Evolutionary conservation across 805 yeast genomes (phyloP), one percentile per base, ranked within the genome.

Genomic region (Komagataella kurtzmanii): DNA sequence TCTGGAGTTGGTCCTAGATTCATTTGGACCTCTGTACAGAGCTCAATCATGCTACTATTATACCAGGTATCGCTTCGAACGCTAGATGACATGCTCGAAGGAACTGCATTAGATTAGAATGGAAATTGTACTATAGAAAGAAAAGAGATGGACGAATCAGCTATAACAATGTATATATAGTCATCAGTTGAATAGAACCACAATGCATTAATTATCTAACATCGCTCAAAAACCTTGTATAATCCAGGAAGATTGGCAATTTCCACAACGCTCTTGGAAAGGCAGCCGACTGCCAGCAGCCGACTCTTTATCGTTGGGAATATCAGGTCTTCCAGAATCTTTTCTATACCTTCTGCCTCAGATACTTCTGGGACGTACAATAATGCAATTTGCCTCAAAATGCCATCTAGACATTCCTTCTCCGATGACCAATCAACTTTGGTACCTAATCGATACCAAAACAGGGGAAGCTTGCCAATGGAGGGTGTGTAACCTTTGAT

Each of bases 1-100:
- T 79, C 90, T 36, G 99, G 99, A 1, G 96, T 93, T 5, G 97
- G 97, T 0, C 99, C 99, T 1, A 75, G 99, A 56, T 82, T 89
- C 57, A 84, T 93, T 3, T 93, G 99, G 99, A 91, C 98, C 0
- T 86, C 95, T 56, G 72, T 90, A 17, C 99, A 93, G 65, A 87
- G 96, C 65, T 86, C 96, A 57, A 84, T 93, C 49, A 91, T 93
- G 98, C 73, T 93, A 51, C 71, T 91, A 56, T 70, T 90, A 45
- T 93, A 93, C 66, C 99, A 93, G 65, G 71, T 80, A 46, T 74
- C 91, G 3, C 69, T 91, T 59, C 80, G 80, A 58, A 67, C 72
- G 30, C 66, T 84, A 50, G 79, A 74, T 50, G 52, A 40, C 44
- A 23, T 62, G 10, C 58, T 61, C 5, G 66, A 62, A 12, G 59